A percentile compares a stretch with the other conserved stretches of the same genome.
These are phyloP conservation scores for Brassica balearica DNA, from an alignment of 441 rosid species.

Conservation along the genomic window DNA sequence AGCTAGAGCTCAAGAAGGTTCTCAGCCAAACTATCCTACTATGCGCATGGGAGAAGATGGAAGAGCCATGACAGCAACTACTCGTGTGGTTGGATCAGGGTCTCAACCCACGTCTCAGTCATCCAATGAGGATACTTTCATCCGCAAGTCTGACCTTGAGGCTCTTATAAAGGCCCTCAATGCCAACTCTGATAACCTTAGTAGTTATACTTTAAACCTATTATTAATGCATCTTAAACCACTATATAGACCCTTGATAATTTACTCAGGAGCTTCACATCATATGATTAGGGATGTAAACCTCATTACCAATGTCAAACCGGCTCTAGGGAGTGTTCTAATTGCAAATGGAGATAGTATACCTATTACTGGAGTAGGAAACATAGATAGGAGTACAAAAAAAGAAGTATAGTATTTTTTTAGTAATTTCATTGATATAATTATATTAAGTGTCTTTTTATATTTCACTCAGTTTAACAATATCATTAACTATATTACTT, in stretches of 20 bases:
- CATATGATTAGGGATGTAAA: background rate
- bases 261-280: background rate
- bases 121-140: background rate
- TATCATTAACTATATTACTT: too few relatives aligned
- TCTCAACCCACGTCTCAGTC: background rate
- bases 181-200: background rate
- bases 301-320: background rate
- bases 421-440: too few relatives aligned
- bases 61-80: background rate
- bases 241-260: background rate
- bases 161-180: background rate
- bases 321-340: background rate
- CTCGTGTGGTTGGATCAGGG: too few relatives aligned
- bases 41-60: background rate
- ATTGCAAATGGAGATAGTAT: background rate
- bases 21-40: background rate
- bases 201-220: background rate
- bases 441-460: too few relatives aligned
- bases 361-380: background rate
- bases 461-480: too few relatives aligned
- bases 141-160: background rate
- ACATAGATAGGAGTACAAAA: too few relatives aligned
- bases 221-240: background rate
- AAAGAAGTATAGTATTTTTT: too few relatives aligned
- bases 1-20: background rate